A percentile compares a stretch with the other conserved stretches of the same genome.
Conservation (phyloP, 116 monocot species). For the Zostera marina region DNA sequence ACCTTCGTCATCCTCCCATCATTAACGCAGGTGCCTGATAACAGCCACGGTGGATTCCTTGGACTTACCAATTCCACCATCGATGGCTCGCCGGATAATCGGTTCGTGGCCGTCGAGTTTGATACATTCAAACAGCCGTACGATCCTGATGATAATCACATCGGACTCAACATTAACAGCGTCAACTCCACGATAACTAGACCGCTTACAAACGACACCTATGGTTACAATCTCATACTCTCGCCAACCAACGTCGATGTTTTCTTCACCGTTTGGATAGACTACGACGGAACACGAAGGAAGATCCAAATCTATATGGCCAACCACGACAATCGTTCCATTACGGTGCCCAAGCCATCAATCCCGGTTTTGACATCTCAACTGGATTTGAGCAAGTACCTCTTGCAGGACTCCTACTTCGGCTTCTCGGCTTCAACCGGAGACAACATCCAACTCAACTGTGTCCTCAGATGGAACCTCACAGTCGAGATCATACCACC, state of each 20-base stretch:
- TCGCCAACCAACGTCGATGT: background rate
- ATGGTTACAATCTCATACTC: conserved; percentile 25
- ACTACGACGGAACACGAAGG: conserved; percentile 30
- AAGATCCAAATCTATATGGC: conserved; percentile 33
- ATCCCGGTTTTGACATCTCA: conserved; percentile 12
- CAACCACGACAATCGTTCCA: background rate
- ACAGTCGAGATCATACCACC: conserved; percentile 31
- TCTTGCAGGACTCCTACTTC: conserved; percentile 36
- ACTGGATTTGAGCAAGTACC: conserved; percentile 37
- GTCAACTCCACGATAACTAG: conserved; percentile 17
- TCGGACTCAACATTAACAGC: conserved; percentile 76
- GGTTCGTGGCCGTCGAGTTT: conserved; percentile 75
- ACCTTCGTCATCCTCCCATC: conserved; percentile 41
- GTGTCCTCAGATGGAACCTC: conserved; percentile 43
- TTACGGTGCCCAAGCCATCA: conserved; percentile 12
- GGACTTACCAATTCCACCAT: conserved; percentile 64
- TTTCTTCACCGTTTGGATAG: conserved; percentile 36
- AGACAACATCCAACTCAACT: conserved; percentile 39
- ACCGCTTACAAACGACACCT: conserved; percentile 10
- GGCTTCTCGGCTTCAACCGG: conserved; percentile 81
- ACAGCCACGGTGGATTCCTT: conserved; percentile 45
- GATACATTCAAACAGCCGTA: conserved; percentile 58
- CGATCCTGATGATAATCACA: conserved; percentile 61
- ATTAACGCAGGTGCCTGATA: conserved; percentile 12
- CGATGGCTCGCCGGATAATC: conserved; percentile 33